These are phyloP conservation scores for Coemansia sp. DNA, from an alignment of 192 early-diverging fungal genomes.

Conservation along the genomic window DNA sequence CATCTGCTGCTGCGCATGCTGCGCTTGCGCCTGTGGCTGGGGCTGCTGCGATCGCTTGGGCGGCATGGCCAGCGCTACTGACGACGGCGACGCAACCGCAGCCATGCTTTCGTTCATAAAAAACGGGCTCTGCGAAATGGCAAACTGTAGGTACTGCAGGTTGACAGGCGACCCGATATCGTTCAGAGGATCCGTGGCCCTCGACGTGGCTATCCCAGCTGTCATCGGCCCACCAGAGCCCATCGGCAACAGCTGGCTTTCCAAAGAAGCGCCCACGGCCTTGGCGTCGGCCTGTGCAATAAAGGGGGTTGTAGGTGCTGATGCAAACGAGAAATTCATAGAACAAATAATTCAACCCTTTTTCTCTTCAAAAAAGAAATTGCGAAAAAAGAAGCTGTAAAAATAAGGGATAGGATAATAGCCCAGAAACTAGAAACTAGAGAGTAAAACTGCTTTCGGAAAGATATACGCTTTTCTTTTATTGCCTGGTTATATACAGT, in stretches of 20 bases:
- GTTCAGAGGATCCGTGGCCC: slow-evolving; percentile 45
- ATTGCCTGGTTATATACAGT: neutral
- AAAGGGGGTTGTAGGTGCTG: slow-evolving; percentile 53
- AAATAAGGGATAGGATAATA: neutral
- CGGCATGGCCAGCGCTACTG: slow-evolving; percentile 12
- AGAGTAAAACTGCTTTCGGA: neutral
- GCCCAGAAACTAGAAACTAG: neutral
- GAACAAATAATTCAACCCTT: neutral
- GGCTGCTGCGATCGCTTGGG: slow-evolving; percentile 20
- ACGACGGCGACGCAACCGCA: slow-evolving; percentile 27
- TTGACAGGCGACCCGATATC: slow-evolving; percentile 46
- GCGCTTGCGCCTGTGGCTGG: slow-evolving; percentile 6
- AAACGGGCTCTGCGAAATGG: slow-evolving; percentile 37
- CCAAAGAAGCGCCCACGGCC: slow-evolving; percentile 6
- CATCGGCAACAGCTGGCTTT: slow-evolving; percentile 23
- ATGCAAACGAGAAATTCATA: slow-evolving; percentile 58
- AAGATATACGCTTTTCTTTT: neutral
- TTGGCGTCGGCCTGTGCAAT: slow-evolving; percentile 47
- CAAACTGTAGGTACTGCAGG: slow-evolving; percentile 44
- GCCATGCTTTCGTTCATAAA: slow-evolving; percentile 21
- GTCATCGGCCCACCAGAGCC: slow-evolving; percentile 7
- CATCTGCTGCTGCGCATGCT: slow-evolving; percentile 11
- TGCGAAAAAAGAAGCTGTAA: neutral
- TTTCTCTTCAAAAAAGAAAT: neutral
- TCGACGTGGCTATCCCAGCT: slow-evolving; percentile 10